Evolutionary conservation across 1,139 yeast species (phyloP).

Genomic region (Yarrowia galli): DNA sequence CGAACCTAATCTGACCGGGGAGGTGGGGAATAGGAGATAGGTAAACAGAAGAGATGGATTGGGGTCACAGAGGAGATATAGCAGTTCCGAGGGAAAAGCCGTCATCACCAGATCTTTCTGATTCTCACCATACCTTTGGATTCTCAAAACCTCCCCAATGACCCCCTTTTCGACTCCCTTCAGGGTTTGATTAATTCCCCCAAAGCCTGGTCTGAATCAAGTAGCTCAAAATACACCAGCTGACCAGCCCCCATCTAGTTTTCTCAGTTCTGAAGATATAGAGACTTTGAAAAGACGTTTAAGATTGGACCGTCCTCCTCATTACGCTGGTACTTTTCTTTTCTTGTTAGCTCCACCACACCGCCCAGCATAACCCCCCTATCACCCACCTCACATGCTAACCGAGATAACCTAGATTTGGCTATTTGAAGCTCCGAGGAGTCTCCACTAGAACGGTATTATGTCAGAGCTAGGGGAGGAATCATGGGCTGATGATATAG

Average conservation of each 20-base stretch:
- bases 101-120: too few relatives aligned
- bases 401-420: constrained; percentile 12
- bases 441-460: background rate
- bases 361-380: too few relatives aligned
- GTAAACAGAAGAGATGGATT: background rate
- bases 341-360: too few relatives aligned
- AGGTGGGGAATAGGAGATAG: constrained; percentile 13
- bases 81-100: too few relatives aligned
- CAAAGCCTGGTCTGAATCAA: background rate
- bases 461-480: background rate
- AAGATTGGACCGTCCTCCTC: too few relatives aligned
- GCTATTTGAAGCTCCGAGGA: background rate
- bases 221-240: background rate
- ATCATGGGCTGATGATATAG: background rate
- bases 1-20: constrained; percentile 12
- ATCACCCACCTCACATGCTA: background rate
- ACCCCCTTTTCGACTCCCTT: background rate
- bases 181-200: background rate
- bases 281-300: too few relatives aligned
- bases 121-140: too few relatives aligned
- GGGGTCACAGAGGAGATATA: background rate
- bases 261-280: background rate
- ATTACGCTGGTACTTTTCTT: too few relatives aligned
- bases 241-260: background rate
- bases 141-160: background rate